Evolutionary conservation across 176 grass and related monocot species (phyloP).

Genomic region (Oryza glaberrima): DNA sequence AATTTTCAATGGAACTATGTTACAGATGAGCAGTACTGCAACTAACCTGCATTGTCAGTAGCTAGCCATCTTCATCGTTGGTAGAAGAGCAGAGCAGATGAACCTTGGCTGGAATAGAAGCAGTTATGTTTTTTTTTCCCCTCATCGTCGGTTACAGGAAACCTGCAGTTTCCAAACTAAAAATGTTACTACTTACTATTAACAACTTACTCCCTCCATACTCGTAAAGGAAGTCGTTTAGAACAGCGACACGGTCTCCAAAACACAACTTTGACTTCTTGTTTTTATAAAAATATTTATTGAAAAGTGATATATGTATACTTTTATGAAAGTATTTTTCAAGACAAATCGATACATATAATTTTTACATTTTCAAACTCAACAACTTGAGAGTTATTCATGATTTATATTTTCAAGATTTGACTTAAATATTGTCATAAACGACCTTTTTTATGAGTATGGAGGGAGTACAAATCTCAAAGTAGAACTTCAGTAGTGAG

Average conservation of each 20-base stretch:
- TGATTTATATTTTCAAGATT: no score
- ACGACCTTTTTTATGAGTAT: no score
- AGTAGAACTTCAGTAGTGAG: not conserved
- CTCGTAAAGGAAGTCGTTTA: no score
- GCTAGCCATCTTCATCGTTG: not conserved
- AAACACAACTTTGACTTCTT: no score
- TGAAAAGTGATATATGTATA: no score
- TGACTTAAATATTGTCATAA: no score
- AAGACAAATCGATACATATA: no score
- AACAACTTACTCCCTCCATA: not conserved
- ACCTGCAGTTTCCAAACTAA: not conserved
- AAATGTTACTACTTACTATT: not conserved
- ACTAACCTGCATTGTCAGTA: not conserved
- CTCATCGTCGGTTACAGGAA: conserved; percentile 2
- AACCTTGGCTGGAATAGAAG: not conserved
- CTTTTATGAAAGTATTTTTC: no score
- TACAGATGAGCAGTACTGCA: not conserved
- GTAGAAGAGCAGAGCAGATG: conserved; percentile 9
- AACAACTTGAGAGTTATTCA: no score
- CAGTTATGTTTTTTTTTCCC: not conserved
- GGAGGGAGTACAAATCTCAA: not conserved
- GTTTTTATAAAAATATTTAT: no score
- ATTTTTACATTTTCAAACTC: no score
- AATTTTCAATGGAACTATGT: conserved; percentile 5
- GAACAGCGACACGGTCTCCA: no score